Percentiles rank a stretch among this genome's conserved stretches.
Conservation (phyloP, 495 filamentous ascomycete genomes). For the Tuber magnatum region DNA sequence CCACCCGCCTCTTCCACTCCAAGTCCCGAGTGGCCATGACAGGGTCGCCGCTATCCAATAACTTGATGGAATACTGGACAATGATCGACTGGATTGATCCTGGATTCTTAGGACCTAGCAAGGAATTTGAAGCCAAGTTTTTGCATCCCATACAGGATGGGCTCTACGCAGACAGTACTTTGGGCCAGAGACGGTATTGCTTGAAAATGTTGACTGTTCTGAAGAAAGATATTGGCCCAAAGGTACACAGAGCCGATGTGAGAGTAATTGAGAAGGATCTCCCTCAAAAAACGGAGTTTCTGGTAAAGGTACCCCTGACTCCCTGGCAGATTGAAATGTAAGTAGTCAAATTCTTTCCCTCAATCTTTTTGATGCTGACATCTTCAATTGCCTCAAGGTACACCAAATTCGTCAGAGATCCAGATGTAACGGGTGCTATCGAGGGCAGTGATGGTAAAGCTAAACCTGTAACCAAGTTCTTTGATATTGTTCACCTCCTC, state of each 20-base stretch:
- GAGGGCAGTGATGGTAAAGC: slow-evolving; percentile 10
- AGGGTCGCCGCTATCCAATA: slow-evolving; percentile 78
- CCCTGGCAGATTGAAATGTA: slow-evolving; percentile 52
- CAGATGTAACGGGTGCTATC: slow-evolving; percentile 28
- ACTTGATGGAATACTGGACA: slow-evolving; percentile 69
- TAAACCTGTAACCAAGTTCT: slow-evolving; percentile 23
- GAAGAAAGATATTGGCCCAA: slow-evolving; percentile 64
- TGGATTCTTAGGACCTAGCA: slow-evolving; percentile 59
- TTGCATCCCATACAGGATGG: slow-evolving; percentile 66
- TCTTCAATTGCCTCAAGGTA: slow-evolving; percentile 14
- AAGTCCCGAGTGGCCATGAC: slow-evolving; percentile 76
- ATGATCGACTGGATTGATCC: slow-evolving; percentile 88
- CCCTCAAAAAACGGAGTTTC: slow-evolving; percentile 70
- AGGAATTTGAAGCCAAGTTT: slow-evolving; percentile 62
- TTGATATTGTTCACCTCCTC: slow-evolving; percentile 45
- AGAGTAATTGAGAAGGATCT: slow-evolving; percentile 58
- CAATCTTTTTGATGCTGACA: slow-evolving; percentile 9
- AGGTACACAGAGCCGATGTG: slow-evolving; percentile 68
- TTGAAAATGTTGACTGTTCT: slow-evolving; percentile 63
- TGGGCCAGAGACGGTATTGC: slow-evolving; percentile 49
- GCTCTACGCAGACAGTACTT: slow-evolving; percentile 56
- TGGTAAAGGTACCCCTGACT: slow-evolving; percentile 65
- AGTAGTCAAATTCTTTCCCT: not conserved
- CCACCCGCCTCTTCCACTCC: slow-evolving; percentile 55
- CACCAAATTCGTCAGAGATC: slow-evolving; percentile 22